Percentiles rank a stretch among this genome's conserved stretches.
Evolutionary conservation across 1,139 yeast genomes (phyloP).

Genomic region (Suhomyces choctaworum): DNA sequence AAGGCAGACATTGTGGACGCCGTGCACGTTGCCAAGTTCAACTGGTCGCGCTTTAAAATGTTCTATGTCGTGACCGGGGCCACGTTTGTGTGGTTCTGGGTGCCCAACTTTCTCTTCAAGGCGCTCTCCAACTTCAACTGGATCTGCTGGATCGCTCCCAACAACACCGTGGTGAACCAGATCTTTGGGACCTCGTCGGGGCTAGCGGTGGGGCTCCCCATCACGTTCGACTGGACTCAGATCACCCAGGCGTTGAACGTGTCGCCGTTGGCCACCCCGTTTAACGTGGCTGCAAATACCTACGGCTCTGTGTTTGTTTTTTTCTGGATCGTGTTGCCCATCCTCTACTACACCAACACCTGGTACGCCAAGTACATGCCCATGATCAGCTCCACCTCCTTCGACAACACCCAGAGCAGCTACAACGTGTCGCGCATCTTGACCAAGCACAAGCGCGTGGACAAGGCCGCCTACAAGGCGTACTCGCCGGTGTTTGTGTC

Average conservation of each 20-base stretch:
- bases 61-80: slow-evolving; percentile 18
- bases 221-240: slow-evolving; percentile 60
- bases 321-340: slow-evolving; percentile 45
- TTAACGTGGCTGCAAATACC: slow-evolving; percentile 21
- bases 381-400: slow-evolving; percentile 41
- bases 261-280: slow-evolving; percentile 24
- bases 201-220: slow-evolving; percentile 18
- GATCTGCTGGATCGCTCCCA: slow-evolving; percentile 45
- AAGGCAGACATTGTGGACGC: slow-evolving; percentile 17
- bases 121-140: slow-evolving; percentile 33
- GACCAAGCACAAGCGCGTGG: slow-evolving; percentile 15
- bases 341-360: slow-evolving; percentile 50
- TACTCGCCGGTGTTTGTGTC: slow-evolving; percentile 41
- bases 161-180: slow-evolving; percentile 31
- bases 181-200: slow-evolving; percentile 19
- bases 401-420: slow-evolving; percentile 43
- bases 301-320: slow-evolving; percentile 31
- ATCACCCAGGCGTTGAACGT: slow-evolving; percentile 25
- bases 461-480: slow-evolving; percentile 28
- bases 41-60: slow-evolving; percentile 24
- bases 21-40: slow-evolving; percentile 16
- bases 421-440: slow-evolving; percentile 41
- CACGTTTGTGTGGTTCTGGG: slow-evolving; percentile 25
- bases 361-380: slow-evolving; percentile 57
- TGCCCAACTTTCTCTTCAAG: slow-evolving; percentile 21